phyloP scores from a whole-genome alignment of 495 filamentous ascomycete genomes.

The Penicillium fimorum region DNA sequence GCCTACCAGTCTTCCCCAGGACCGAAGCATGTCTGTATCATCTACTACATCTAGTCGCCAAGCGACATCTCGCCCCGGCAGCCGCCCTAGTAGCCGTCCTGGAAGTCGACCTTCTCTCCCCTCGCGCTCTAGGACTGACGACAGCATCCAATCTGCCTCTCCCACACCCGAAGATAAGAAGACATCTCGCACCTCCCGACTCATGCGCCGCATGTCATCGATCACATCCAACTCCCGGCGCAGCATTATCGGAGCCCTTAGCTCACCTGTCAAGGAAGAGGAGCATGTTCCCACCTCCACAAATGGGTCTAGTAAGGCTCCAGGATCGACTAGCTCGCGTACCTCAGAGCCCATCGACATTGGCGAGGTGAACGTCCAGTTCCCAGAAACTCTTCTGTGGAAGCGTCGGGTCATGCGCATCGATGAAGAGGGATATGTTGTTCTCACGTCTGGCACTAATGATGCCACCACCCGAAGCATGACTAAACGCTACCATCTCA shows the following conservation, averaged over 20 bases:
- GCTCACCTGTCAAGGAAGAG: conserved; percentile 61
- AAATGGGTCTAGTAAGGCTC: conserved; percentile 37
- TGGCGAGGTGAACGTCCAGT: conserved; percentile 90
- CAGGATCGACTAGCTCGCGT: conserved; percentile 26
- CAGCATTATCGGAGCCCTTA: conserved; percentile 54
- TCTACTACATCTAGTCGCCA: conserved; percentile 32
- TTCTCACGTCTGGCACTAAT: conserved; percentile 59
- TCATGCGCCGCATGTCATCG: conserved; percentile 79
- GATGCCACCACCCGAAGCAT: conserved; percentile 50
- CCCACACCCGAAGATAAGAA: conserved; percentile 60
- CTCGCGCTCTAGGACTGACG: conserved; percentile 38
- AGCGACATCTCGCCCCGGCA: conserved; percentile 27
- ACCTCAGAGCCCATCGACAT: conserved; percentile 54
- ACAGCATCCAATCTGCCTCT: conserved; percentile 37
- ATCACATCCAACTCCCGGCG: conserved; percentile 62
- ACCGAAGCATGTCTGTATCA: conserved; percentile 40
- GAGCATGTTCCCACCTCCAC: conserved; percentile 35
- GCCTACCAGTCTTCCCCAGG: conserved; percentile 19
- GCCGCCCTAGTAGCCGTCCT: conserved; percentile 18
- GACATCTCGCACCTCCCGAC: conserved; percentile 64
- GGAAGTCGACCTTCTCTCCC: conserved; percentile 41
- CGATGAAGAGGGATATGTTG: conserved; percentile 71
- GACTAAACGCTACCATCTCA: conserved; percentile 74
- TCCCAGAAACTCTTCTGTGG: conserved; percentile 90
- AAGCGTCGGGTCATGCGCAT: conserved; percentile 81